Evolutionary conservation across 2,329 filamentous ascomycete genomes (phyloP).

Genomic region (Pseudocercospora crystallina): DNA sequence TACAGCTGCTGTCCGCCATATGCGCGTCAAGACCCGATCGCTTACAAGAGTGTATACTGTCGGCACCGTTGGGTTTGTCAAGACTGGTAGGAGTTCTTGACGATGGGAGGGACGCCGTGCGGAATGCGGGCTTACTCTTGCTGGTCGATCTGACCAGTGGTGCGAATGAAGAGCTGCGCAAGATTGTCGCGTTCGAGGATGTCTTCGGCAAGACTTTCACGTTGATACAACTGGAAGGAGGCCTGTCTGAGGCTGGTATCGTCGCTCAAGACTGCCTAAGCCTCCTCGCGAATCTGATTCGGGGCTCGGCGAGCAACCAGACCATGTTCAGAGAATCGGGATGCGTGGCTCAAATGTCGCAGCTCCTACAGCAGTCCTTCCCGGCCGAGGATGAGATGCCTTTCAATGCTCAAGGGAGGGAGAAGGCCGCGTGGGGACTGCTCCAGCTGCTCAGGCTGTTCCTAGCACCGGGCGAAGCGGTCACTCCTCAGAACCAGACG

Average conservation of each 20-base stretch:
- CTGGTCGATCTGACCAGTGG: conserved; percentile 80
- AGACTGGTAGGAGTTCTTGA: conserved; percentile 81
- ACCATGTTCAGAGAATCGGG: conserved; percentile 90
- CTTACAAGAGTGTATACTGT: conserved; percentile 91
- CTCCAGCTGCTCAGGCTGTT: conserved; percentile 85
- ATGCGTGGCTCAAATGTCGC: conserved; percentile 70
- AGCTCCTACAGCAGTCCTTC: conserved; percentile 59
- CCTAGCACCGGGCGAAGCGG: conserved; percentile 73
- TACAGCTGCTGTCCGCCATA: conserved; percentile 86
- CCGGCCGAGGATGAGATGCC: conserved; percentile 40
- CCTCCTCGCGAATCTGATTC: conserved; percentile 82
- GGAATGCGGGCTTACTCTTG: conserved; percentile 82
- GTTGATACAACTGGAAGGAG: conserved; percentile 79
- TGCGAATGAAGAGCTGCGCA: conserved; percentile 83
- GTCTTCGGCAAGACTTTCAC: conserved; percentile 84
- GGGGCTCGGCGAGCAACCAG: conserved; percentile 87
- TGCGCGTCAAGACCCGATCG: conserved; percentile 81
- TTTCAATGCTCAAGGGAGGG: conserved; percentile 58
- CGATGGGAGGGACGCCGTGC: conserved; percentile 80
- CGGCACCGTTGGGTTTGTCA: conserved; percentile 82
- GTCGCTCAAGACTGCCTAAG: conserved; percentile 92
- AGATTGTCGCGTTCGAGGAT: conserved; percentile 92
- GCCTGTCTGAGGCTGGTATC: conserved; percentile 76
- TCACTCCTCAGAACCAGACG: conserved; percentile 78
- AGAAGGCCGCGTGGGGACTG: conserved; percentile 89